Conservation (phyloP, 257 asterid genomes). For the Salvia splendens region DNA sequence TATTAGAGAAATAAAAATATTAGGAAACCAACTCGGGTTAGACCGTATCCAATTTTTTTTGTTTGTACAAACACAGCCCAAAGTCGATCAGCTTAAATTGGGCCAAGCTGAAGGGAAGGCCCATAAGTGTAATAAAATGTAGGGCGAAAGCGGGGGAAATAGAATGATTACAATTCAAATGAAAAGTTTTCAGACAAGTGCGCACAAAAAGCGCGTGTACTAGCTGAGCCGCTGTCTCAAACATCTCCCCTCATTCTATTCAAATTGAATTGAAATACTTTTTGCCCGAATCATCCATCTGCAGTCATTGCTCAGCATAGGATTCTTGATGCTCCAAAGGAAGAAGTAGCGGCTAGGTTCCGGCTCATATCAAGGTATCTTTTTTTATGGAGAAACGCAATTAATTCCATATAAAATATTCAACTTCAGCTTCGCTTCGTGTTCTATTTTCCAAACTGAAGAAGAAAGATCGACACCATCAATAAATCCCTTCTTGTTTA, state of each 20-base stretch:
- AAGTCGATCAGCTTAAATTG: too few relatives aligned
- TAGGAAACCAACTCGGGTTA: too few relatives aligned
- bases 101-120: too few relatives aligned
- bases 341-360: neutral
- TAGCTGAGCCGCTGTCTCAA: neutral
- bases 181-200: slow-evolving; percentile 31
- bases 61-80: too few relatives aligned
- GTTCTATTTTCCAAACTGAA: neutral
- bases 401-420: neutral
- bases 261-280: too few relatives aligned
- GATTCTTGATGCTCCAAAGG: slow-evolving; percentile 7
- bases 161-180: slow-evolving; percentile 42
- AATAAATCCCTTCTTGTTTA: slow-evolving; percentile 23
- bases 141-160: slow-evolving; percentile 51
- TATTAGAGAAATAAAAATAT: too few relatives aligned
- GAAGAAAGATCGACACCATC: neutral
- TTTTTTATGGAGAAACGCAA: neutral
- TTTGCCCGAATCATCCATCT: neutral
- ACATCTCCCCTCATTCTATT: slow-evolving; percentile 14
- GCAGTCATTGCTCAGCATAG: neutral
- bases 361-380: slow-evolving; percentile 8
- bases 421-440: neutral
- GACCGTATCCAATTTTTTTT: too few relatives aligned
- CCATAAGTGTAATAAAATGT: neutral
- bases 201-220: slow-evolving; percentile 24